A percentile compares a stretch with the other conserved stretches of the same genome.
Evolutionary conservation across 768 basidiomycete species (phyloP).

Genomic region (Panaeolus cyanescens): DNA sequence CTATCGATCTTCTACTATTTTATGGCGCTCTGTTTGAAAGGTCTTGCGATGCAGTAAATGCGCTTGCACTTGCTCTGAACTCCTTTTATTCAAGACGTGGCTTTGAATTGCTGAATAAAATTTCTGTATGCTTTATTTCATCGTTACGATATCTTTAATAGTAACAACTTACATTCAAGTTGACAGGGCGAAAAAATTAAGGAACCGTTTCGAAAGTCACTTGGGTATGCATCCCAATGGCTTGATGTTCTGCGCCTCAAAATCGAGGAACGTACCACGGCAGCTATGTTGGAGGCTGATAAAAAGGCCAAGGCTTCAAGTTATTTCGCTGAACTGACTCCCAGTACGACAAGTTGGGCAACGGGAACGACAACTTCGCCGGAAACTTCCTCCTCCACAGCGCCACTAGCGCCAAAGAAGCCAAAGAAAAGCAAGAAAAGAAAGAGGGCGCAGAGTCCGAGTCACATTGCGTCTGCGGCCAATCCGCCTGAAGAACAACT

Average conservation of each 20-base stretch:
- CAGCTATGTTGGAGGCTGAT: background rate
- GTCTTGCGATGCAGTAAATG: conserved; percentile 35
- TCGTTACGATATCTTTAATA: background rate
- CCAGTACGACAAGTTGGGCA: too few species aligned
- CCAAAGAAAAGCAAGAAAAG: too few species aligned
- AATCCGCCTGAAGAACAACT: too few species aligned
- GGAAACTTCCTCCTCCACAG: too few species aligned
- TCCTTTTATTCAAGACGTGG: conserved; percentile 27
- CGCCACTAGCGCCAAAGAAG: too few species aligned
- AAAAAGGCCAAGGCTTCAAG: too few species aligned
- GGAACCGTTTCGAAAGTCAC: conserved; percentile 30
- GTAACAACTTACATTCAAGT: too few species aligned
- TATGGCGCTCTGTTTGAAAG: conserved; percentile 33
- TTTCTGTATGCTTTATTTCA: conserved; percentile 8
- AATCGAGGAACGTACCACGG: conserved; percentile 2
- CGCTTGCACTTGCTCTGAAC: conserved; percentile 22
- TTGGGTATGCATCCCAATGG: conserved; percentile 12
- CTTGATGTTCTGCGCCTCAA: conserved; percentile 5
- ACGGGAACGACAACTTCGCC: too few species aligned
- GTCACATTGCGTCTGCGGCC: too few species aligned
- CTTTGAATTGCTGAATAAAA: conserved; percentile 8
- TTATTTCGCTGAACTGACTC: too few species aligned
- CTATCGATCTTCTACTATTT: conserved; percentile 31
- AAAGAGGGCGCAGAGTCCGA: too few species aligned
- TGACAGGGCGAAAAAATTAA: conserved; percentile 21